Conservation (phyloP, 768 basidiomycete species). For the Naganishia onofrii region DNA sequence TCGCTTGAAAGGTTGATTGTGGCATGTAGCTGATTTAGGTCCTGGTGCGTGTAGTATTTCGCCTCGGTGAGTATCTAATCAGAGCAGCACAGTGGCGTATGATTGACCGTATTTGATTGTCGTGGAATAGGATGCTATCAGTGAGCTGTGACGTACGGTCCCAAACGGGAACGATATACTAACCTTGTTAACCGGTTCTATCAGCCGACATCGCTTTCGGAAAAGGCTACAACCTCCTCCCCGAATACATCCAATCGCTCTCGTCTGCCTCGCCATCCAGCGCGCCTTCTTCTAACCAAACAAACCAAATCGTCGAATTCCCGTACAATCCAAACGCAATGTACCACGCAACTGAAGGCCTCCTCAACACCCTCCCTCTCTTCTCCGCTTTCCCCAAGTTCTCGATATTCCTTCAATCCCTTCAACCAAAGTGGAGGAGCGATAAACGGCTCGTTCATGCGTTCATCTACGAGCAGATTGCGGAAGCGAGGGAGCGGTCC, state of each 20-base stretch:
- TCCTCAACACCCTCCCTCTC: slow-evolving; percentile 36
- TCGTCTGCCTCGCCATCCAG: neutral
- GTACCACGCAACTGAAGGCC: slow-evolving; percentile 1
- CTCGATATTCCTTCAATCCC: slow-evolving; percentile 33
- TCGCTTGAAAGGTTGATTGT: no score
- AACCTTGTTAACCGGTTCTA: neutral
- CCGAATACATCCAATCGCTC: slow-evolving; percentile 2
- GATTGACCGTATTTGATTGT: neutral
- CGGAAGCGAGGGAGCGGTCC: slow-evolving; percentile 32
- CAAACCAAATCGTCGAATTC: neutral
- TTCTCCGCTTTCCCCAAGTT: slow-evolving; percentile 37
- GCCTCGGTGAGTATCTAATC: neutral
- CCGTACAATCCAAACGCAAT: slow-evolving; percentile 11
- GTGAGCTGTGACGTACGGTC: slow-evolving; percentile 23
- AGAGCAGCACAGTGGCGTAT: neutral
- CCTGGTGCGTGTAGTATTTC: neutral
- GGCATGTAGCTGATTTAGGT: no score
- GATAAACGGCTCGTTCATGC: slow-evolving; percentile 27
- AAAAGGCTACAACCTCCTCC: neutral
- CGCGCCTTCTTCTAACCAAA: neutral
- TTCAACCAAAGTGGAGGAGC: slow-evolving; percentile 31
- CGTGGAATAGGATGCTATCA: slow-evolving; percentile 40
- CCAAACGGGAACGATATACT: no score
- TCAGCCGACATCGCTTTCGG: slow-evolving; percentile 22
- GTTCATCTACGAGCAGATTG: slow-evolving; percentile 34